Conservation (phyloP, 1,139 yeast species). For the Wickerhamiella pararugosa region DNA sequence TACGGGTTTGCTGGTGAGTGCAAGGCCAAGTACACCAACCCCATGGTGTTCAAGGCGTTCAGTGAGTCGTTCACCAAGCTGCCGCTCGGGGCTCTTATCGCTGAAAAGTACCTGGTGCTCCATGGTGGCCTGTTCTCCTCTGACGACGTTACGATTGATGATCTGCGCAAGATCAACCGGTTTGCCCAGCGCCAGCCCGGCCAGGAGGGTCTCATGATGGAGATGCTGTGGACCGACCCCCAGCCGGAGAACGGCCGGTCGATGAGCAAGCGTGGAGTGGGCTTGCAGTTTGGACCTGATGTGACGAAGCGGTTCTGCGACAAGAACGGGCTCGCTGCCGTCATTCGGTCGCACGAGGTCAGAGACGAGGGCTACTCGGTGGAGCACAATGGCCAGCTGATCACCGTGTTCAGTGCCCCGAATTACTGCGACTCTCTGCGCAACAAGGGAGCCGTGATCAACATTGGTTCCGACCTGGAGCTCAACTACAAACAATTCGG, state of each 20-base stretch:
- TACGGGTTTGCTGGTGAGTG: constrained; percentile 96
- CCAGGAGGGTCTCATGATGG: constrained; percentile 87
- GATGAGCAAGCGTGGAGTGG: constrained; percentile 88
- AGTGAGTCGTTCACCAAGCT: constrained; percentile 74
- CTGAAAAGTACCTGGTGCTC: constrained; percentile 65
- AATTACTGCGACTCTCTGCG: constrained; percentile 91
- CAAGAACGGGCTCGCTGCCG: constrained; percentile 53
- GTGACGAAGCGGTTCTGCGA: constrained; percentile 69
- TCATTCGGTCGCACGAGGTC: constrained; percentile 90
- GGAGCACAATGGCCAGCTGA: constrained; percentile 73
- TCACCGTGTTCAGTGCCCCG: constrained; percentile 94
- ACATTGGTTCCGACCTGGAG: constrained; percentile 41
- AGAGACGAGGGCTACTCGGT: constrained; percentile 78
- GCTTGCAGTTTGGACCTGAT: constrained; percentile 95
- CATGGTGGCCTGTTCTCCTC: constrained; percentile 92
- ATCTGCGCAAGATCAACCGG: constrained; percentile 57
- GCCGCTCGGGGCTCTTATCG: constrained; percentile 76
- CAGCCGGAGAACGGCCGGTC: constrained; percentile 64
- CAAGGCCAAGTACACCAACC: constrained; percentile 64
- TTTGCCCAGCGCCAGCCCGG: constrained; percentile 67
- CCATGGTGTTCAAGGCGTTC: constrained; percentile 70
- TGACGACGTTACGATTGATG: constrained; percentile 55
- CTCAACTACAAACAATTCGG: constrained; percentile 45
- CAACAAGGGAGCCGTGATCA: constrained; percentile 77
- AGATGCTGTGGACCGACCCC: constrained; percentile 95